Evolutionary conservation across 2,329 filamentous ascomycete genomes (phyloP).

Genomic region (Colletotrichum sojae): DNA sequence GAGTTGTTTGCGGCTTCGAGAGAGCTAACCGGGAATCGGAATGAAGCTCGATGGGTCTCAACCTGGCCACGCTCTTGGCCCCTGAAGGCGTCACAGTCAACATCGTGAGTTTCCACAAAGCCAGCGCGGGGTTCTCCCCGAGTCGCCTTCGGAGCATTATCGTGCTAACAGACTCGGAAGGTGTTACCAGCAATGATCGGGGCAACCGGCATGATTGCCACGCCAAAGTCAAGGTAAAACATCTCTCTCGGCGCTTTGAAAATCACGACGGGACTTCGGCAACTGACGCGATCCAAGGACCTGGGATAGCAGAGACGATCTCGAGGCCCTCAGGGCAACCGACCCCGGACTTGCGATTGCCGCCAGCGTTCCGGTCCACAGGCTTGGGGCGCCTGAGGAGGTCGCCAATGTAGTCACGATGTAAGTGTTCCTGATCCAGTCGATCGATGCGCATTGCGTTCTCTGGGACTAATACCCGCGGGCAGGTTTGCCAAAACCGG

Average conservation of each 20-base stretch:
- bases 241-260: neutral
- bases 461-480: slow-evolving; percentile 2
- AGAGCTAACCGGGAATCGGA: neutral
- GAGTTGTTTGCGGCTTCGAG: neutral
- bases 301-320: slow-evolving; percentile 48
- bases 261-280: neutral
- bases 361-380: slow-evolving; percentile 50
- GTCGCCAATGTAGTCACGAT: slow-evolving; percentile 52
- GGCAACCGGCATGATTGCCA: slow-evolving; percentile 53
- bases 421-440: slow-evolving; percentile 44
- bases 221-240: slow-evolving; percentile 48
- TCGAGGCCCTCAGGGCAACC: slow-evolving; percentile 47
- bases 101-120: slow-evolving; percentile 43
- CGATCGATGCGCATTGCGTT: neutral
- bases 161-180: slow-evolving; percentile 36
- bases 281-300: slow-evolving; percentile 41
- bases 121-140: neutral
- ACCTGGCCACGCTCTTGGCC: slow-evolving; percentile 50
- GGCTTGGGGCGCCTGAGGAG: slow-evolving; percentile 52
- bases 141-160: neutral
- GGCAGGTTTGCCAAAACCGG: slow-evolving; percentile 48
- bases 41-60: slow-evolving; percentile 52
- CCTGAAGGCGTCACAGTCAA: slow-evolving; percentile 53
- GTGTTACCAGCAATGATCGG: slow-evolving; percentile 55
- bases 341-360: slow-evolving; percentile 54